Evolutionary conservation across 495 filamentous ascomycete species (phyloP).

Genomic region (Penicillium longicatenatum): DNA sequence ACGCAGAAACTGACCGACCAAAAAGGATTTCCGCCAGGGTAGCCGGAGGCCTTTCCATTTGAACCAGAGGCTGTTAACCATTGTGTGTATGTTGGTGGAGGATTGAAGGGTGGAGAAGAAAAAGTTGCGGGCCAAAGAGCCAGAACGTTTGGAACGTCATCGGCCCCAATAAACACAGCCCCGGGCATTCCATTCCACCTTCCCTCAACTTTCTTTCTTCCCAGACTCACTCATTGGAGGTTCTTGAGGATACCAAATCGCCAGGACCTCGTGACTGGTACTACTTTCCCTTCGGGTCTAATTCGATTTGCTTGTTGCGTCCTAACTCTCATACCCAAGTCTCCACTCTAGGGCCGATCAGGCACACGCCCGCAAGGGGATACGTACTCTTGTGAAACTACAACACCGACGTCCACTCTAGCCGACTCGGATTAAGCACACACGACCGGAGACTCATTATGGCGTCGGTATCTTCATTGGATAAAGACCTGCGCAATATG

Average conservation of each 20-base stretch:
- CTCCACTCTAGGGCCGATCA: constrained; percentile 27
- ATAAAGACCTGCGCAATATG: constrained; percentile 92
- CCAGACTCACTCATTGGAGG: not conserved
- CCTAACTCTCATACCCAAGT: constrained; percentile 24
- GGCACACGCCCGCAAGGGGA: constrained; percentile 28
- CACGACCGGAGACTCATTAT: constrained; percentile 48
- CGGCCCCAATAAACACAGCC: constrained; percentile 29
- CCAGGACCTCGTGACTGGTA: not conserved
- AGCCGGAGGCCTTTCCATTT: constrained; percentile 83
- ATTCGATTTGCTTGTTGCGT: constrained; percentile 5
- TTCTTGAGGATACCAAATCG: not conserved
- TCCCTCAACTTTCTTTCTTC: constrained; percentile 11
- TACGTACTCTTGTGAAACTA: constrained; percentile 12
- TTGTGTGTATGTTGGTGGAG: constrained; percentile 13
- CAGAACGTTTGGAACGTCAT: constrained; percentile 34
- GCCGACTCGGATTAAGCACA: not conserved
- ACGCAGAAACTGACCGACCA: constrained; percentile 63
- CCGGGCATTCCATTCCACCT: constrained; percentile 29
- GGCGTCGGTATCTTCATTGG: constrained; percentile 93
- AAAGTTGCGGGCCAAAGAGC: constrained; percentile 16
- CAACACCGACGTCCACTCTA: not conserved
- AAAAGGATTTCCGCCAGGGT: constrained; percentile 82
- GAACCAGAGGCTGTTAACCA: constrained; percentile 66
- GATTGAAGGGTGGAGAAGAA: constrained; percentile 19
- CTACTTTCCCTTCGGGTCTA: not conserved